phyloP scores from a whole-genome alignment of 768 basidiomycete species.

The Panaeolus cyanescens region DNA sequence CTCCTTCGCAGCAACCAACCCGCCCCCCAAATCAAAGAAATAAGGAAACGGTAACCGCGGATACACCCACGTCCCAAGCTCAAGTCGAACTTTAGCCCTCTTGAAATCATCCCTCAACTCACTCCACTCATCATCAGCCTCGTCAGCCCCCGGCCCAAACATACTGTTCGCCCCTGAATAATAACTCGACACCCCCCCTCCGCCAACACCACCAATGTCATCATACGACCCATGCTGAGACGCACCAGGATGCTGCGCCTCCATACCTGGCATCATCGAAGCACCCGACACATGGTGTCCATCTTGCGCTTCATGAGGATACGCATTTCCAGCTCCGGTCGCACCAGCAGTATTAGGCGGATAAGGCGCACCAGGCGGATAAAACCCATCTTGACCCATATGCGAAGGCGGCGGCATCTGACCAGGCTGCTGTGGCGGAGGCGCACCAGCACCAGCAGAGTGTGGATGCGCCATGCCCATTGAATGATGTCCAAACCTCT shows the following conservation, averaged over 20 bases:
- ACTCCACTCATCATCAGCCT: constrained; percentile 8
- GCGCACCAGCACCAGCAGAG: no score
- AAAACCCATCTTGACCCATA: neutral
- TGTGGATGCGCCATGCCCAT: neutral
- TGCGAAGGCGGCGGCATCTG: neutral
- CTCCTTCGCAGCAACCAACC: constrained; percentile 21
- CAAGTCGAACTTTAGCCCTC: constrained; percentile 31
- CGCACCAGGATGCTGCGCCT: no score
- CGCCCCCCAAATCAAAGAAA: constrained; percentile 41
- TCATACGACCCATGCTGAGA: neutral
- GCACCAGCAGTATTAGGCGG: neutral
- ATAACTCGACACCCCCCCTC: neutral
- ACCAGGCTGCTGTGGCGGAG: no score
- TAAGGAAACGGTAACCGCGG: constrained; percentile 63
- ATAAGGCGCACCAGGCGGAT: neutral
- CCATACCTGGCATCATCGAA: neutral
- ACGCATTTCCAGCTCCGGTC: neutral
- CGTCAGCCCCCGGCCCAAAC: neutral
- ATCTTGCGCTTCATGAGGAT: neutral
- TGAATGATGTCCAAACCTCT: neutral
- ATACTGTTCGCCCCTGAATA: neutral
- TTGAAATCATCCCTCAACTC: constrained; percentile 20
- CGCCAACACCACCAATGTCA: neutral
- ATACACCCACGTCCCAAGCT: constrained; percentile 60
- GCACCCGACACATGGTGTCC: neutral